These are phyloP conservation scores for Penicillium samsonianum DNA, from an alignment of 495 filamentous ascomycete species.

Conservation along the genomic window DNA sequence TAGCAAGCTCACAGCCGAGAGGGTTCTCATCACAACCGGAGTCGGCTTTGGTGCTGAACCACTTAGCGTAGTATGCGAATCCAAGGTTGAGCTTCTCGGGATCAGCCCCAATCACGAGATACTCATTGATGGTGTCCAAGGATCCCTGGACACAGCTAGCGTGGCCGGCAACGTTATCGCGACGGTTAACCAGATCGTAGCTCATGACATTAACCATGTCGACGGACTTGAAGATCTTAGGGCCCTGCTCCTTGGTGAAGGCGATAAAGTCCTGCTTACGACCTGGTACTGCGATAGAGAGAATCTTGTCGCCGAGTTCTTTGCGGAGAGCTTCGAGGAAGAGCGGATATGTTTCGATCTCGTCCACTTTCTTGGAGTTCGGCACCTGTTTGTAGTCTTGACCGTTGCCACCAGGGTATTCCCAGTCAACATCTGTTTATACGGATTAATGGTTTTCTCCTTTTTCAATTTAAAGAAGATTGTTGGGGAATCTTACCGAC, in stretches of 20 bases:
- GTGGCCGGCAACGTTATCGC: conserved; percentile 66
- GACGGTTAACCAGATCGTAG: conserved; percentile 78
- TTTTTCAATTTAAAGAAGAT: neutral
- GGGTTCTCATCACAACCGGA: conserved; percentile 46
- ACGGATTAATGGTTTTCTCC: neutral
- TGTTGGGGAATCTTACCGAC: conserved; percentile 29
- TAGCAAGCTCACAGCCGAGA: conserved; percentile 62
- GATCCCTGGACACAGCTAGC: conserved; percentile 61
- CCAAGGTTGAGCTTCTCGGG: conserved; percentile 67
- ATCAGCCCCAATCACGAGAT: conserved; percentile 57
- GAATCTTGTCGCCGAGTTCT: conserved; percentile 61
- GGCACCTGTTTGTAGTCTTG: conserved; percentile 70
- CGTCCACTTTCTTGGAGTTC: conserved; percentile 60
- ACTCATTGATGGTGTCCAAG: conserved; percentile 57
- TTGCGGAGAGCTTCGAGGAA: conserved; percentile 61
- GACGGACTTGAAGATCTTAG: conserved; percentile 61
- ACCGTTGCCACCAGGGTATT: conserved; percentile 79
- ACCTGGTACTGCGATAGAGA: conserved; percentile 73
- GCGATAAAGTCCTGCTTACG: conserved; percentile 70
- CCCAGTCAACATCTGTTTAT: conserved; percentile 74
- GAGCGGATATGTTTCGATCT: conserved; percentile 65
- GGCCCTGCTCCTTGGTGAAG: conserved; percentile 63
- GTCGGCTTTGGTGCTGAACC: conserved; percentile 61
- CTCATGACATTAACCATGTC: conserved; percentile 81
- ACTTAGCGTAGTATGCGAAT: conserved; percentile 75